Conservation (phyloP, 495 filamentous ascomycete genomes). For the Podospora comata region DNA sequence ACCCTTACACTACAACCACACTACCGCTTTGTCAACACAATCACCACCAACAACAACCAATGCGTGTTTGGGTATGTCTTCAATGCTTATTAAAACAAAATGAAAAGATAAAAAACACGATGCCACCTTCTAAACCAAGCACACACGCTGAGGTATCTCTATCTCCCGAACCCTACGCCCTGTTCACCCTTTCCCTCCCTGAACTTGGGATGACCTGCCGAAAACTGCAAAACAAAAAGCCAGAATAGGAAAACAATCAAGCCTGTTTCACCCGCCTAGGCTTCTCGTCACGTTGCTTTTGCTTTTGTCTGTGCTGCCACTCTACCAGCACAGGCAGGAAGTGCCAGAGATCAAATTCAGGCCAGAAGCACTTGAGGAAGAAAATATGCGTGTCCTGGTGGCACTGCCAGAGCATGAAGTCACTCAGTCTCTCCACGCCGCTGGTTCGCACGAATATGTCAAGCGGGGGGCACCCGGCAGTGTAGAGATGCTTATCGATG, state of each 20-base stretch:
- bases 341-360: slow-evolving; percentile 91
- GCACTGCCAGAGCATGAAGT: slow-evolving; percentile 99
- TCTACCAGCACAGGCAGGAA: slow-evolving; percentile 89
- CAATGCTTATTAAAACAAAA: background rate
- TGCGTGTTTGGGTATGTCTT: background rate
- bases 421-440: slow-evolving; percentile 85
- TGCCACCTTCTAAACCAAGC: background rate
- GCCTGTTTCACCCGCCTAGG: slow-evolving; percentile 33
- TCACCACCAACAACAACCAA: background rate
- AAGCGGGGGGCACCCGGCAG: slow-evolving; percentile 76
- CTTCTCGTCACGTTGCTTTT: slow-evolving; percentile 42
- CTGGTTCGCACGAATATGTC: slow-evolving; percentile 88
- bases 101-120: background rate
- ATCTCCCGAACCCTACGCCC: background rate
- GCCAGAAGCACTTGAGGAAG: slow-evolving; percentile 91
- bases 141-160: background rate
- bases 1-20: background rate
- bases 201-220: background rate
- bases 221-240: background rate
- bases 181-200: background rate
- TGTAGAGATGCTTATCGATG: slow-evolving; percentile 77
- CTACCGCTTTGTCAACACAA: too few species aligned
- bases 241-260: background rate
- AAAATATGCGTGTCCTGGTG: slow-evolving; percentile 88
- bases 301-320: slow-evolving; percentile 76